Conservation (phyloP, 2,329 filamentous ascomycete species). For the Aspergillus tubingensis region DNA sequence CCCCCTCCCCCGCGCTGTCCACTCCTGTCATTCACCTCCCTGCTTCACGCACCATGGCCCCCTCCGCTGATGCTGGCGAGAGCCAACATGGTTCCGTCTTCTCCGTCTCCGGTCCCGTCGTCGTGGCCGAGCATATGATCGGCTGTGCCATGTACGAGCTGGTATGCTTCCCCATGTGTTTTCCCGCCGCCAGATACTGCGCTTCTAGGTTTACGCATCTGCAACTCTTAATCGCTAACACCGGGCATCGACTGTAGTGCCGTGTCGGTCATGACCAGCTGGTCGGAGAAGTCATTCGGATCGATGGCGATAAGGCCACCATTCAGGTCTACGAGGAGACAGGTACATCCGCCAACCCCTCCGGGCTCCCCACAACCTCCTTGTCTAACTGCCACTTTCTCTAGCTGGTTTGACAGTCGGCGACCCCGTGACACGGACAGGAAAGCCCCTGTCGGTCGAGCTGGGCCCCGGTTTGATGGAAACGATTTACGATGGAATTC, state of each 20-base stretch:
- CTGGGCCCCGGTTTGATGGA: slow-evolving; percentile 96
- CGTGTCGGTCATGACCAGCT: slow-evolving; percentile 89
- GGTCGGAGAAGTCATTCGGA: slow-evolving; percentile 96
- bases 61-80: slow-evolving; percentile 49
- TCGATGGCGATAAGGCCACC: slow-evolving; percentile 91
- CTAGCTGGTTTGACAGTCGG: slow-evolving; percentile 88
- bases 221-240: not conserved
- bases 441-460: slow-evolving; percentile 96
- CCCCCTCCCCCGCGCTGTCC: slow-evolving; percentile 23
- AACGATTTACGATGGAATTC: slow-evolving; percentile 99
- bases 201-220: not conserved
- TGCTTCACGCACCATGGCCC: slow-evolving; percentile 43
- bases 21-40: slow-evolving; percentile 28
- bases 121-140: slow-evolving; percentile 97
- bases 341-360: slow-evolving; percentile 53
- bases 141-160: slow-evolving; percentile 99
- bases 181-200: slow-evolving; percentile 6
- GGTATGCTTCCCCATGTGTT: slow-evolving; percentile 54
- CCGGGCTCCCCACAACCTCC: slow-evolving; percentile 9
- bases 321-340: slow-evolving; percentile 99
- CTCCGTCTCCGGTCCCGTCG: slow-evolving; percentile 81
- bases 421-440: slow-evolving; percentile 85
- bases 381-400: slow-evolving; percentile 12
- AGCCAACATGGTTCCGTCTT: slow-evolving; percentile 66
- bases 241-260: slow-evolving; percentile 58